Percentiles rank a stretch among this genome's conserved stretches.
phyloP scores from a whole-genome alignment of 1,284 basidiomycete species.

The Rhodotorula glutinis region DNA sequence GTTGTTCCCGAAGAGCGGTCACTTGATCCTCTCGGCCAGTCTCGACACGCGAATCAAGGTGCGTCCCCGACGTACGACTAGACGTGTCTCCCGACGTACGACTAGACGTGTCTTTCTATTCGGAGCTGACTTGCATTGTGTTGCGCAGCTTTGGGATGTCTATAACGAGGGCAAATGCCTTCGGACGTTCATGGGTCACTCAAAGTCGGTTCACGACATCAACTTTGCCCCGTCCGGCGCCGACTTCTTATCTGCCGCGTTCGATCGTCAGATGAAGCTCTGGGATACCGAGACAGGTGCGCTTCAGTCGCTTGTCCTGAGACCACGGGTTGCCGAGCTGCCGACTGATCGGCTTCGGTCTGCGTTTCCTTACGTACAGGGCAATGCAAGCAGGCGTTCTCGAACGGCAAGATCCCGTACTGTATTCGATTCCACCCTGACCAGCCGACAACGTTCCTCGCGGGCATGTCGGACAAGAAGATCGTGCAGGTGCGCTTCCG shows the following conservation, averaged over 20 bases:
- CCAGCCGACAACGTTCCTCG: conserved; percentile 93
- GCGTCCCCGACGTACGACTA: conserved; percentile 46
- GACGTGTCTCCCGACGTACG: too few relatives aligned
- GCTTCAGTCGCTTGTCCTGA: too few relatives aligned
- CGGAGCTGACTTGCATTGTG: not conserved
- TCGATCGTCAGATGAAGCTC: conserved; percentile 95
- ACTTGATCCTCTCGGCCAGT: conserved; percentile 85
- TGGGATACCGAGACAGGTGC: conserved; percentile 96
- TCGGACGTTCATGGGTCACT: conserved; percentile 95
- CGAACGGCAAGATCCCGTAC: conserved; percentile 94
- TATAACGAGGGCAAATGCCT: conserved; percentile 96
- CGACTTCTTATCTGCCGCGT: conserved; percentile 86
- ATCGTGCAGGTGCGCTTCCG: conserved; percentile 77
- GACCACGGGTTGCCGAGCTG: not conserved
- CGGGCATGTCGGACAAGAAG: conserved; percentile 99
- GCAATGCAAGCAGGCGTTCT: conserved; percentile 90
- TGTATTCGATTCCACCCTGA: conserved; percentile 94
- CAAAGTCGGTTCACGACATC: conserved; percentile 93
- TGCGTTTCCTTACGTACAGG: conserved; percentile 47
- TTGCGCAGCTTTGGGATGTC: conserved; percentile 87
- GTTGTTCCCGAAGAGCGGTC: conserved; percentile 86
- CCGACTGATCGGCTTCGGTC: not conserved
- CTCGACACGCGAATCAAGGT: conserved; percentile 99
- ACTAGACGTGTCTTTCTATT: too few relatives aligned
- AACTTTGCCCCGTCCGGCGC: conserved; percentile 90